Evolutionary conservation across 2,329 filamentous ascomycete species (phyloP).

Genomic region (Ceratocystis variospora): DNA sequence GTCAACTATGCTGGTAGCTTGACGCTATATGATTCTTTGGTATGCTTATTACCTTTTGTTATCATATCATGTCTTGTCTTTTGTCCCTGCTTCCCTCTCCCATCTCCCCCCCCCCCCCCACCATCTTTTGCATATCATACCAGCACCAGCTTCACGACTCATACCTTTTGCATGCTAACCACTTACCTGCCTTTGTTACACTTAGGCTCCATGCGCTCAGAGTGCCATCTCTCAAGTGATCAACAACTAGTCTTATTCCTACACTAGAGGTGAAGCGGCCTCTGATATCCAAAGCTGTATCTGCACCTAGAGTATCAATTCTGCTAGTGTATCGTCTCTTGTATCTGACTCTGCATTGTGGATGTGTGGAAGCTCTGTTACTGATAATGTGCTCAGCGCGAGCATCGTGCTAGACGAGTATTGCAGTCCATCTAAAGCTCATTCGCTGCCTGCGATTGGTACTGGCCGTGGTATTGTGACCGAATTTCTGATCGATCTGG

Average conservation of each 20-base stretch:
- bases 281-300: constrained; percentile 37
- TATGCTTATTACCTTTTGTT: constrained; percentile 22
- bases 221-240: constrained; percentile 34
- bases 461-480: constrained; percentile 31
- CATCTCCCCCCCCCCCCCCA: no score
- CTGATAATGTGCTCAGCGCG: constrained; percentile 36
- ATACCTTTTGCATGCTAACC: background rate
- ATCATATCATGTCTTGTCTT: constrained; percentile 13
- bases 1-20: constrained; percentile 35
- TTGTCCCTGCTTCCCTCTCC: background rate
- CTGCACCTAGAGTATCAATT: constrained; percentile 36
- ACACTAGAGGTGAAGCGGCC: constrained; percentile 31
- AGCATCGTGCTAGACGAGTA: constrained; percentile 34
- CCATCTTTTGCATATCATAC: no score
- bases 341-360: constrained; percentile 31
- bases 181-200: background rate
- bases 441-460: constrained; percentile 31
- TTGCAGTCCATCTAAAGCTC: constrained; percentile 33
- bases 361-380: constrained; percentile 34
- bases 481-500: constrained; percentile 38
- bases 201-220: constrained; percentile 38
- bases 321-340: constrained; percentile 27
- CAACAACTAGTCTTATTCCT: constrained; percentile 30
- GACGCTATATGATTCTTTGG: constrained; percentile 30
- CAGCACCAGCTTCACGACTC: background rate